These are phyloP conservation scores for Macadamia tetraphylla DNA, from an alignment of 164 flowering plant genomes.

Conservation along the genomic window DNA sequence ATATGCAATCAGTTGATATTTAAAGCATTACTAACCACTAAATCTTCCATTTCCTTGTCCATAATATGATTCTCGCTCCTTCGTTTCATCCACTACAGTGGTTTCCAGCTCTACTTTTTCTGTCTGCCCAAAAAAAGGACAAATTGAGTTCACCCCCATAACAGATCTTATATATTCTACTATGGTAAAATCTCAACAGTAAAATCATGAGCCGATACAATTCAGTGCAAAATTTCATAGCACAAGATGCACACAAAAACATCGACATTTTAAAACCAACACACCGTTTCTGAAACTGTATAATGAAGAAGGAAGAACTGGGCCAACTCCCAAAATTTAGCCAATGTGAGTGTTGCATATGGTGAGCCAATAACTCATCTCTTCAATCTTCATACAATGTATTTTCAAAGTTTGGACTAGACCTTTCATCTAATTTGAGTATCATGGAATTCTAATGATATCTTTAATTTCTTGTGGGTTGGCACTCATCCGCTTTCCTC, in stretches of 20 bases:
- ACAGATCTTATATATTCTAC: neutral
- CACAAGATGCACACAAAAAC: neutral
- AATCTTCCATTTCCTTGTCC: constrained; percentile 87
- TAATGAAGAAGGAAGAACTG: too few relatives aligned
- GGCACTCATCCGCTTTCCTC: too few relatives aligned
- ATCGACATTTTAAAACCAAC: too few relatives aligned
- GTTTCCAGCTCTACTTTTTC: constrained; percentile 97
- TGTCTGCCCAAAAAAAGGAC: constrained; percentile 44
- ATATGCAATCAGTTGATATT: neutral
- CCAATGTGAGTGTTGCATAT: too few relatives aligned
- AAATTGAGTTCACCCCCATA: constrained; percentile 1
- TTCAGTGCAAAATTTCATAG: neutral
- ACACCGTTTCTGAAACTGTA: too few relatives aligned
- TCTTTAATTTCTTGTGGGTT: too few relatives aligned
- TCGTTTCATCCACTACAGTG: constrained; percentile 96
- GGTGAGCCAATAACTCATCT: too few relatives aligned
- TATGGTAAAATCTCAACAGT: neutral
- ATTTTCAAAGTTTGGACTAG: too few relatives aligned
- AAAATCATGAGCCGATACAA: neutral
- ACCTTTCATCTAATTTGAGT: too few relatives aligned
- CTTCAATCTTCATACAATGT: too few relatives aligned
- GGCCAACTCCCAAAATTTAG: too few relatives aligned
- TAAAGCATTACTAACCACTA: constrained; percentile 64
- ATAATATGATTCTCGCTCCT: constrained; percentile 75
- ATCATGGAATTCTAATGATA: too few relatives aligned